Evolutionary conservation across 2,329 filamentous ascomycete genomes (phyloP).

Genomic region (Fusarium newnesense): DNA sequence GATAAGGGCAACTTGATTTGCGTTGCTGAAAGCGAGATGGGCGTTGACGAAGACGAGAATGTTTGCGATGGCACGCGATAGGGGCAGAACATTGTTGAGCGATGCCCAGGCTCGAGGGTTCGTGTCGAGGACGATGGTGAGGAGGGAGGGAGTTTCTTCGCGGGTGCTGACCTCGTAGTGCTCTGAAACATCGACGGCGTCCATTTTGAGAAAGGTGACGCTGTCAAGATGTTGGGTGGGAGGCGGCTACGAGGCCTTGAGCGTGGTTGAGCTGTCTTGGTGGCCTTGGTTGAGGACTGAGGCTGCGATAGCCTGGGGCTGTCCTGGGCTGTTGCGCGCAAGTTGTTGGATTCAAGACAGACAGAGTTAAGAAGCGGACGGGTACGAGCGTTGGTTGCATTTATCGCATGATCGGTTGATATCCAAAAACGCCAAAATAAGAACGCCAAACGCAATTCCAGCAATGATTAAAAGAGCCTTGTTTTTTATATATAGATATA

Average conservation of each 20-base stretch:
- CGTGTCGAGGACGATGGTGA: slow-evolving; percentile 92
- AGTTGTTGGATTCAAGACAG: slow-evolving; percentile 21
- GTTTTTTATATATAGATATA: no score
- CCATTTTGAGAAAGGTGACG: slow-evolving; percentile 55
- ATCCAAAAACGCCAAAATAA: background rate
- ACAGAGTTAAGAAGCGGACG: slow-evolving; percentile 4
- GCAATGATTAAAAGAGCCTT: background rate
- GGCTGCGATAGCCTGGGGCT: background rate
- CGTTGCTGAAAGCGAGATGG: slow-evolving; percentile 92
- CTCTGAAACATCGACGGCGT: slow-evolving; percentile 66
- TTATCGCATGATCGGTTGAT: background rate
- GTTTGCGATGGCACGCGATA: slow-evolving; percentile 86
- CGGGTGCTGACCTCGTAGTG: slow-evolving; percentile 67
- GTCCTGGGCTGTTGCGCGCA: background rate
- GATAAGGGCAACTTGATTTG: slow-evolving; percentile 91
- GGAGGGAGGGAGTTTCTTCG: slow-evolving; percentile 78
- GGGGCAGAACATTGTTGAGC: slow-evolving; percentile 77
- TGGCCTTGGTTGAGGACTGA: background rate
- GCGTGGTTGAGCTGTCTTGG: background rate
- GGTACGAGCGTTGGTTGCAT: slow-evolving; percentile 14
- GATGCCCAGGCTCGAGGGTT: slow-evolving; percentile 95
- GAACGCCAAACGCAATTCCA: background rate
- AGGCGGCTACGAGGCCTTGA: slow-evolving; percentile 49
- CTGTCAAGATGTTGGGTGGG: slow-evolving; percentile 24
- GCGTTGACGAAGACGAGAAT: slow-evolving; percentile 97